phyloP scores from a whole-genome alignment of 2,329 filamentous ascomycete genomes.

The Clarireedia paspali region DNA sequence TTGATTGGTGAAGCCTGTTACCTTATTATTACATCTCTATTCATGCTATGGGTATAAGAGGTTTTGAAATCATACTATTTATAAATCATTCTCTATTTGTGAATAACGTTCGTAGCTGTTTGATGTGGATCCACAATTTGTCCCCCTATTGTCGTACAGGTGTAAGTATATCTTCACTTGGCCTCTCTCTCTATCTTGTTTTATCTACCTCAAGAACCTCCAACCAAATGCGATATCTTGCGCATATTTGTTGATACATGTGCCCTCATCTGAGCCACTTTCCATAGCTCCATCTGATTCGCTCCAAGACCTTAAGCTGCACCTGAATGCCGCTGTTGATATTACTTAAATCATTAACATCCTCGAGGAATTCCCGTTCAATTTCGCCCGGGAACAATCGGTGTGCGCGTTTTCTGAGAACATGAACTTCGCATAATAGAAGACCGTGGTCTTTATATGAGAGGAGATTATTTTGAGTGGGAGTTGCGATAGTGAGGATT shows the following conservation, averaged over 20 bases:
- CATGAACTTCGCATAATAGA: conserved; percentile 81
- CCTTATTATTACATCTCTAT: too few species aligned
- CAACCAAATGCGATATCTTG: neutral
- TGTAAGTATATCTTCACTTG: too few species aligned
- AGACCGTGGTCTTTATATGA: conserved; percentile 90
- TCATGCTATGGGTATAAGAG: too few species aligned
- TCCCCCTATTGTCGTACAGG: too few species aligned
- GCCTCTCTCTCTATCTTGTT: too few species aligned
- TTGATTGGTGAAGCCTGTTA: too few species aligned
- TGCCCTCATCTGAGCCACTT: conserved; percentile 50
- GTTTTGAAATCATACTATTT: too few species aligned
- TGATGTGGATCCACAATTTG: too few species aligned
- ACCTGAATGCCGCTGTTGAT: conserved; percentile 66
- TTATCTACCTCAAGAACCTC: too few species aligned
- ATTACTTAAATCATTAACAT: conserved; percentile 79
- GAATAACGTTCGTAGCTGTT: too few species aligned
- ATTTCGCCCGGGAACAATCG: conserved; percentile 65
- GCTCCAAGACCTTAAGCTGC: conserved; percentile 71
- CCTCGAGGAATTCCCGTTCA: conserved; percentile 79
- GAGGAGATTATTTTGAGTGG: conserved; percentile 65
- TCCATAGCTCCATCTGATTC: conserved; percentile 85
- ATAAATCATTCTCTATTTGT: too few species aligned
- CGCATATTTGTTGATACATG: conserved; percentile 1
- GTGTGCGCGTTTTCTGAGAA: conserved; percentile 62
- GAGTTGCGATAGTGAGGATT: conserved; percentile 60